Evolutionary conservation across 1,284 basidiomycete genomes (phyloP).

Genomic region (Meripilus lineatus): DNA sequence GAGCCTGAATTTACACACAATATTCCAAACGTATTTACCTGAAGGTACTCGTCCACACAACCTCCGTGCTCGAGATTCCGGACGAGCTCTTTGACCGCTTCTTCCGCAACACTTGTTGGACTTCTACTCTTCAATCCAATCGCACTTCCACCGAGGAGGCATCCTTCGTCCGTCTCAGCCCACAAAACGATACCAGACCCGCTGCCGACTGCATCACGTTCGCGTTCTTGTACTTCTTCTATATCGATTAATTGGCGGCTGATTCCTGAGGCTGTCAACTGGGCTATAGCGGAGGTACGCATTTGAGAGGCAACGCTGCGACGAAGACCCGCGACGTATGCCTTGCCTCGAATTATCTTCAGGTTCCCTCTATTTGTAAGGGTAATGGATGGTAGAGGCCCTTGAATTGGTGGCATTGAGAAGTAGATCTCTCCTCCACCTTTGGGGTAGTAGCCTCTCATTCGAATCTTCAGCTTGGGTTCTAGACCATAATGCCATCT

Average conservation of each 20-base stretch:
- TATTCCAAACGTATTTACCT: constrained; percentile 32
- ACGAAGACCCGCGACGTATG: constrained; percentile 61
- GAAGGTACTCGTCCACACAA: constrained; percentile 63
- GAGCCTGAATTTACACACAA: neutral
- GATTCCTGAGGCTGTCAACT: constrained; percentile 29
- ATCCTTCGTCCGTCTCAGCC: constrained; percentile 64
- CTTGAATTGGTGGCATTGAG: constrained; percentile 33
- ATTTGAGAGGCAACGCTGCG: constrained; percentile 46
- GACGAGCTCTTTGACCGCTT: constrained; percentile 53
- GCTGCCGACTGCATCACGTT: constrained; percentile 41
- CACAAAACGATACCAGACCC: constrained; percentile 69
- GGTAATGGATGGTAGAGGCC: constrained; percentile 41
- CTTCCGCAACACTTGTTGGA: constrained; percentile 44
- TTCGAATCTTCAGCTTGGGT: constrained; percentile 40
- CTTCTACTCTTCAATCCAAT: constrained; percentile 46
- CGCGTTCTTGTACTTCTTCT: constrained; percentile 38
- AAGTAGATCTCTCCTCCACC: constrained; percentile 60
- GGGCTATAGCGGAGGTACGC: constrained; percentile 42
- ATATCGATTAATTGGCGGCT: constrained; percentile 34
- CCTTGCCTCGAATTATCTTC: constrained; percentile 43
- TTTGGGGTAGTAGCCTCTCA: constrained; percentile 63
- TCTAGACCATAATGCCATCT: constrained; percentile 46
- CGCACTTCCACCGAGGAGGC: constrained; percentile 59
- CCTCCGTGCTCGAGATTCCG: constrained; percentile 53
- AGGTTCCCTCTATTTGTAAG: constrained; percentile 53